These are phyloP conservation scores for Anethum foeniculum DNA, from an alignment of 140 eudicot species.

Conservation along the genomic window DNA sequence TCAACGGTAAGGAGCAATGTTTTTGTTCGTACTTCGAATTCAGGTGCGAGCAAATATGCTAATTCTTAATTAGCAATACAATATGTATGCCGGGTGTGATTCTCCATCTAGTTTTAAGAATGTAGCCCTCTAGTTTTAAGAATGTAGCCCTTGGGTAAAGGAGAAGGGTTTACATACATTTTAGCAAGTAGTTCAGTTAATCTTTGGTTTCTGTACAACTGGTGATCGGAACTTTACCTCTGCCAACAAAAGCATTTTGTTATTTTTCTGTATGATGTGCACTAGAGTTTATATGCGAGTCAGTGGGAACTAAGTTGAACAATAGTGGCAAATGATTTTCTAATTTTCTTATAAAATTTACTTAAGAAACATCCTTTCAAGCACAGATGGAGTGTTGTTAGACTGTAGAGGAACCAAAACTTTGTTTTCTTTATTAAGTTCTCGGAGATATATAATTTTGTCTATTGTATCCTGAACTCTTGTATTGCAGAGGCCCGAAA, in stretches of 20 bases:
- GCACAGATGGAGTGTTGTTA: not conserved
- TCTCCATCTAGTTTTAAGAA: not conserved
- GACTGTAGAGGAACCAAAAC: not conserved
- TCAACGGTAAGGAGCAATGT: conserved; percentile 57
- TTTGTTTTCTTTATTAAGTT: not conserved
- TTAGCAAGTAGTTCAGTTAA: not conserved
- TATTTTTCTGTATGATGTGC: not conserved
- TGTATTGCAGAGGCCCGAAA: conserved; percentile 79
- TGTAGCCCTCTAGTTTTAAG: not conserved
- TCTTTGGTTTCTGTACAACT: not conserved
- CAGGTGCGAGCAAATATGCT: not conserved
- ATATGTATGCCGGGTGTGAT: not conserved
- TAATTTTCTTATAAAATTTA: not conserved
- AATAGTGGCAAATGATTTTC: not conserved
- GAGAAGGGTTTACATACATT: not conserved
- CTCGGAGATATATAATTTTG: not conserved
- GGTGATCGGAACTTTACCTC: not conserved
- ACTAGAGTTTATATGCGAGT: not conserved
- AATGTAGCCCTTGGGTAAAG: not conserved
- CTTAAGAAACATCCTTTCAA: not conserved
- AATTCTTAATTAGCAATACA: not conserved
- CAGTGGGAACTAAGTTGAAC: not conserved
- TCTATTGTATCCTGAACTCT: not conserved
- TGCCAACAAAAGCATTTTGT: not conserved
- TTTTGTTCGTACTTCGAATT: not conserved